Evolutionary conservation across 108 stramenopile genomes (phyloP), one percentile per base, ranked within the genome.

Genomic region (Nitzschia sp.): DNA sequence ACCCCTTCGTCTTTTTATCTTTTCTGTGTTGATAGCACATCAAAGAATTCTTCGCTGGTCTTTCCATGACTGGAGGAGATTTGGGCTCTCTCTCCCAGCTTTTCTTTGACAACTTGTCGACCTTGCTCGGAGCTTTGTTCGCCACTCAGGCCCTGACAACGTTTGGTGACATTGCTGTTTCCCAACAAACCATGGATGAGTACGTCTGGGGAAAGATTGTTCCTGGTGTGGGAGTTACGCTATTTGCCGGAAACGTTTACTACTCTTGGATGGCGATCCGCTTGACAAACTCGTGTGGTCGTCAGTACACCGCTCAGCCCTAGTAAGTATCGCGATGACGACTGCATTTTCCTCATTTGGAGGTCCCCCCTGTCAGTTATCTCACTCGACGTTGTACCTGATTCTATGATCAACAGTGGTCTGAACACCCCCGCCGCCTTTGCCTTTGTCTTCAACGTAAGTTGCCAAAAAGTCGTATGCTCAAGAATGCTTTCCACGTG

Each of bases 371-470:
- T n/a, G n/a, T n/a, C n/a, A n/a, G n/a, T n/a, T n/a, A n/a, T n/a
- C n/a, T n/a, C n/a, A n/a, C n/a, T n/a, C n/a, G n/a, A n/a, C n/a
- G n/a, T n/a, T n/a, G n/a, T n/a, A n/a, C n/a, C n/a, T n/a, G n/a
- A n/a, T n/a, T n/a, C n/a, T n/a, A n/a, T n/a, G n/a, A n/a, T n/a
- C n/a, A n/a, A n/a, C n/a, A n/a, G n/a, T 19, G 90, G 87, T n/a
- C 60, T 91, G 34, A 91, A 91, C 62, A 91, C 87, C 26, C 70
- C 87, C n/a, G 87, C 74, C 11, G 85, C 82, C 29, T 91, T 91
- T 55, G 76, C 87, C 21, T 86, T 89, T 54, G 74, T 89, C 54
- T 87, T 79, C 64, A 77, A 74, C 55, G n/a, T n/a, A n/a, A n/a
- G n/a, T n/a, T n/a, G n/a, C n/a, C n/a, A n/a, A n/a, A n/a, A n/a